phyloP scores from a whole-genome alignment of 2,329 filamentous ascomycete species.

The Lachnellula subtilissima region DNA sequence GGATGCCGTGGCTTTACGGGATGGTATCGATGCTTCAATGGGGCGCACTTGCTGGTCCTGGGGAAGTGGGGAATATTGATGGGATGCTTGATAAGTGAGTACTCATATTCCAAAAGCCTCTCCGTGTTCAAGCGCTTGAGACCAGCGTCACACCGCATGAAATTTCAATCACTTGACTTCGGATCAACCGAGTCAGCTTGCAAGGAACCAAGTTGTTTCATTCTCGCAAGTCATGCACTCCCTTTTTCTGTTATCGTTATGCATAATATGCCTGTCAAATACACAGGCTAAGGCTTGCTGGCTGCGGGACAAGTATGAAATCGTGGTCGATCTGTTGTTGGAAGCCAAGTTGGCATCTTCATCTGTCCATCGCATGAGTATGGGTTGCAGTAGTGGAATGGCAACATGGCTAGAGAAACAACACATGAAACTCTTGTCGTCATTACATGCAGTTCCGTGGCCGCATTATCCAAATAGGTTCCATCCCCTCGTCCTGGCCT shows the following conservation, averaged over 20 bases:
- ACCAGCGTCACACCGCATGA: conserved; percentile 46
- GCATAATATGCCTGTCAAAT: conserved; percentile 25
- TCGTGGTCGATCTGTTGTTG: background rate
- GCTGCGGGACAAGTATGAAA: background rate
- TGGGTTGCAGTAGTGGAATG: conserved; percentile 10
- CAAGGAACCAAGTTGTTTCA: conserved; percentile 22
- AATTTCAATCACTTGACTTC: conserved; percentile 56
- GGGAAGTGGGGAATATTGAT: conserved; percentile 67
- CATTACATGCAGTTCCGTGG: background rate
- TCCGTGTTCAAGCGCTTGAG: conserved; percentile 15
- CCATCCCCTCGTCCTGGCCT: conserved; percentile 14
- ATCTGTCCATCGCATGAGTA: conserved; percentile 4
- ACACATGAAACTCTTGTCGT: conserved; percentile 4
- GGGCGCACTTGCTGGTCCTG: conserved; percentile 67
- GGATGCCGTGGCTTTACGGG: conserved; percentile 89
- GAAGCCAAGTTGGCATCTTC: background rate
- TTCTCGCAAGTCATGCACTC: conserved; percentile 13
- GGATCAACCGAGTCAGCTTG: conserved; percentile 26
- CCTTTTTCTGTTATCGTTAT: conserved; percentile 23
- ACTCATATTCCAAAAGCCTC: conserved; percentile 9
- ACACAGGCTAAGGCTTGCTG: background rate
- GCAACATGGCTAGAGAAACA: conserved; percentile 14
- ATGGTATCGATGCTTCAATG: conserved; percentile 71
- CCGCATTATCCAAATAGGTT: conserved; percentile 21
- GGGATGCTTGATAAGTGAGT: conserved; percentile 81